phyloP scores from a whole-genome alignment of 2,329 filamentous ascomycete genomes.

The Epichloe brachyelytri region DNA sequence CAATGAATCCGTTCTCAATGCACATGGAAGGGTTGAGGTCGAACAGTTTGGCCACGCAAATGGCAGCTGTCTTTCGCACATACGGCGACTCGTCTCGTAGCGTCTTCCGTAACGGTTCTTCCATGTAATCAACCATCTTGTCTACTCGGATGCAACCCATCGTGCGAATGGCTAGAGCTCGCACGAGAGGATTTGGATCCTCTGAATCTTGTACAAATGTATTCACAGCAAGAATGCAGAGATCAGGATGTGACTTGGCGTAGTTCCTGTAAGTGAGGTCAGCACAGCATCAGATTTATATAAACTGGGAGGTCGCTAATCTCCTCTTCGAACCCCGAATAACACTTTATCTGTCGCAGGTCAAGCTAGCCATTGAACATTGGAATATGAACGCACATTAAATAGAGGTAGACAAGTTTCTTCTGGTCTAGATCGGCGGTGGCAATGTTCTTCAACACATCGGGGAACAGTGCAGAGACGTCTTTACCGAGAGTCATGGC shows the following conservation, averaged over 20 bases:
- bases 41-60: slow-evolving; percentile 96
- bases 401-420: slow-evolving; percentile 95
- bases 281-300: neutral
- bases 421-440: slow-evolving; percentile 93
- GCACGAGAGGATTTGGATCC: slow-evolving; percentile 90
- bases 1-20: slow-evolving; percentile 91
- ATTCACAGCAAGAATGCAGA: slow-evolving; percentile 97
- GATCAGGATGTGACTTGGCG: slow-evolving; percentile 94
- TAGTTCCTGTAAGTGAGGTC: slow-evolving; percentile 61
- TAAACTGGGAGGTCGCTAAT: neutral
- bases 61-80: slow-evolving; percentile 93
- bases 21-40: slow-evolving; percentile 88
- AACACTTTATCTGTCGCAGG: neutral
- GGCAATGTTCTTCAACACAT: slow-evolving; percentile 97
- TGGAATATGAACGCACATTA: slow-evolving; percentile 50
- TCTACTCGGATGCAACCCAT: slow-evolving; percentile 98
- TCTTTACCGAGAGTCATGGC: slow-evolving; percentile 99
- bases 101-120: slow-evolving; percentile 91
- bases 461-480: slow-evolving; percentile 91
- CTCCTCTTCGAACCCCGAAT: neutral
- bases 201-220: slow-evolving; percentile 99
- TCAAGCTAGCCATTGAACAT: neutral
- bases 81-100: slow-evolving; percentile 95
- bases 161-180: slow-evolving; percentile 88
- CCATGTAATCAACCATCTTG: slow-evolving; percentile 99